Evolutionary conservation across 179 eudicot species (phyloP).

Genomic region (Camellia oleifera): DNA sequence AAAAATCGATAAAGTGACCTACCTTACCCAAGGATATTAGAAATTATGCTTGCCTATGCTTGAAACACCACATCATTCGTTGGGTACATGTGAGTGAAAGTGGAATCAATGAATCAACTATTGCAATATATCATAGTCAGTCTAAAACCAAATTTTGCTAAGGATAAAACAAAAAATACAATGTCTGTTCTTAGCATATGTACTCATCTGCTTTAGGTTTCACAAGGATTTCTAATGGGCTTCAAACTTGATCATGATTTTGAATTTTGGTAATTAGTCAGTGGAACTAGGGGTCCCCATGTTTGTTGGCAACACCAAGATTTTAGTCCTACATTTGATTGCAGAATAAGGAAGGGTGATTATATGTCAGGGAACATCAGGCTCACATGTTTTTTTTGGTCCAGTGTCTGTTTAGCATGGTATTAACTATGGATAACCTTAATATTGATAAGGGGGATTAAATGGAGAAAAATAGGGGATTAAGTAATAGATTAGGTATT

Average conservation of each 20-base stretch:
- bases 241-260: not conserved
- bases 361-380: too few species aligned
- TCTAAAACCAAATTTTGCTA: not conserved
- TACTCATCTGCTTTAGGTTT: not conserved
- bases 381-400: too few species aligned
- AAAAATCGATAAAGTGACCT: too few species aligned
- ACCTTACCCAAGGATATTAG: not conserved
- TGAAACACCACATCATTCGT: not conserved
- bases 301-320: too few species aligned
- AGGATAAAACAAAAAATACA: not conserved
- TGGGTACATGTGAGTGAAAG: not conserved
- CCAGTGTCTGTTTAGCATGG: too few species aligned
- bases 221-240: not conserved
- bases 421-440: too few species aligned
- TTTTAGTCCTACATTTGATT: too few species aligned
- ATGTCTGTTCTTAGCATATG: not conserved
- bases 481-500: too few species aligned
- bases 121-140: not conserved
- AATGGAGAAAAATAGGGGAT: too few species aligned
- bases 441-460: too few species aligned
- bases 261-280: not conserved
- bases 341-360: too few species aligned
- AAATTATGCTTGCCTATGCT: not conserved
- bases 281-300: too few species aligned
- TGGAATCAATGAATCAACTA: not conserved